These are phyloP conservation scores for Triticum turgidum DNA, from an alignment of 176 grass and related monocot genomes.

Conservation along the genomic window DNA sequence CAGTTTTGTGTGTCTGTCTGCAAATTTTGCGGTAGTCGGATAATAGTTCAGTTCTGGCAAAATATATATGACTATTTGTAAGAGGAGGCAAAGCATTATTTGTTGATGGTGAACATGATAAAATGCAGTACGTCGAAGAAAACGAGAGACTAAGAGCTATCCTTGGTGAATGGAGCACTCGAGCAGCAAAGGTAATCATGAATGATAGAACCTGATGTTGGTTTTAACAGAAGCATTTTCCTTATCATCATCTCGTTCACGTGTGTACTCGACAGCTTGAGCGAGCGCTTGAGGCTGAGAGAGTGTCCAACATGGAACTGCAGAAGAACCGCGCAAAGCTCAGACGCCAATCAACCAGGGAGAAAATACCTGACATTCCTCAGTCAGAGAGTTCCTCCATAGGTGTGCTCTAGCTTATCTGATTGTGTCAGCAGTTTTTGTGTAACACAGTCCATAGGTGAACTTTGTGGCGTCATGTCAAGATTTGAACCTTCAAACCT, in stretches of 20 bases:
- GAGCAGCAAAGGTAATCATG: conserved; percentile 54
- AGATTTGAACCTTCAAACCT: neutral
- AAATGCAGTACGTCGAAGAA: conserved; percentile 66
- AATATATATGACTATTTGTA: neutral
- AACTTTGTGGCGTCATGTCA: neutral
- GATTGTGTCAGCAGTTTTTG: neutral
- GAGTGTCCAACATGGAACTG: conserved; percentile 43
- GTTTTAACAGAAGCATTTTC: neutral
- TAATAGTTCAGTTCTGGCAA: neutral
- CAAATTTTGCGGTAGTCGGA: neutral
- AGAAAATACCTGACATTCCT: neutral
- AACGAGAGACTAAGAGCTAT: conserved; percentile 70
- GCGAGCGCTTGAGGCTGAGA: conserved; percentile 57
- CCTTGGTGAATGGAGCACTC: conserved; percentile 78
- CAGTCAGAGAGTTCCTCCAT: neutral
- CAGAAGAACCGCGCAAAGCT: conserved; percentile 37
- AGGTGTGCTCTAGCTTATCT: neutral
- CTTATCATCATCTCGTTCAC: neutral
- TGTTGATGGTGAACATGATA: neutral
- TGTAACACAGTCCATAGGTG: too few species aligned
- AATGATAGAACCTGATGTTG: neutral
- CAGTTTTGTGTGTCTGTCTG: neutral
- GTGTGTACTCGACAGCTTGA: conserved; percentile 43
- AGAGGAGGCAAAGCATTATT: neutral
- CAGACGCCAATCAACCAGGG: neutral